phyloP scores from a whole-genome alignment of 768 basidiomycete species.

The Mycena indigotica region DNA sequence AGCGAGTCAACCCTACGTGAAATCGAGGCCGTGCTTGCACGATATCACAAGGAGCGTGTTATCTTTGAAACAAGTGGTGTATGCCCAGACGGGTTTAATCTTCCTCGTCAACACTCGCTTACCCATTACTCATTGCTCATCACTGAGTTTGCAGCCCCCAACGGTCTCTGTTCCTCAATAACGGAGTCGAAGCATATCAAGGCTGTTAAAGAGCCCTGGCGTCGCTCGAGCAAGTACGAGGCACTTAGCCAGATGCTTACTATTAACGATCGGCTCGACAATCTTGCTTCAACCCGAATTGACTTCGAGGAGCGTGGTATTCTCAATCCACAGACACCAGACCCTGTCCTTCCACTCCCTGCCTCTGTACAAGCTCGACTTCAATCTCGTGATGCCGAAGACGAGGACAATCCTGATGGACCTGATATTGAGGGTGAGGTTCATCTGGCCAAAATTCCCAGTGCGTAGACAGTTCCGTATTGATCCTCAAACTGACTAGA shows the following conservation, averaged over 20 bases:
- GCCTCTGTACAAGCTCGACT: too few species aligned
- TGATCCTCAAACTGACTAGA: too few species aligned
- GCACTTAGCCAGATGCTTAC: slow-evolving; percentile 36
- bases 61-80: slow-evolving; percentile 22
- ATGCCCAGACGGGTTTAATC: slow-evolving; percentile 15
- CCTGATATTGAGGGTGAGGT: too few species aligned
- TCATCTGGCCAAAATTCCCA: too few species aligned
- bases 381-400: too few species aligned
- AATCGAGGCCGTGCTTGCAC: slow-evolving; percentile 16
- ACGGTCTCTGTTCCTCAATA: too few species aligned
- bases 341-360: too few species aligned
- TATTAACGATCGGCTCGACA: slow-evolving; percentile 33
- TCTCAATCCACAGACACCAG: neutral
- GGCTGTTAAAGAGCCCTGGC: too few species aligned
- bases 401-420: too few species aligned
- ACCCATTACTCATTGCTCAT: slow-evolving; percentile 31
- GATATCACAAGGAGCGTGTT: slow-evolving; percentile 12
- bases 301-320: slow-evolving; percentile 23
- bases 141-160: slow-evolving; percentile 30
- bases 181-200: too few species aligned
- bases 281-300: slow-evolving; percentile 22
- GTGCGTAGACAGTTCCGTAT: too few species aligned
- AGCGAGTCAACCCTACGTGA: slow-evolving; percentile 8
- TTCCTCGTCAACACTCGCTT: slow-evolving; percentile 36
- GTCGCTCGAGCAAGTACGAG: slow-evolving; percentile 27